Evolutionary conservation across 1,139 yeast genomes (phyloP).

Genomic region (Yamadazyma trypodendri): DNA sequence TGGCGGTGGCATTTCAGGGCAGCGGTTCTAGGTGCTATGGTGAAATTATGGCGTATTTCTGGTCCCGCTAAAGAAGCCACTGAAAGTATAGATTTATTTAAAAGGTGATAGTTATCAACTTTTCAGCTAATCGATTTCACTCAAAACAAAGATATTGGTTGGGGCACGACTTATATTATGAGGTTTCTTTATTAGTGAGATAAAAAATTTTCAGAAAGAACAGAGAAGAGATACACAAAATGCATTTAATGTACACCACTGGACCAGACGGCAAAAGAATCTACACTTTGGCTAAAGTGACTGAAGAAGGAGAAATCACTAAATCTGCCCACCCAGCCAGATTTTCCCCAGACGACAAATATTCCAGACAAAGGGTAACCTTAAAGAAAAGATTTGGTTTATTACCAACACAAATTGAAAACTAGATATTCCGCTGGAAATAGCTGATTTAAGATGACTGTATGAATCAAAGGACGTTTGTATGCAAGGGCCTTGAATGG

Average conservation of each 20-base stretch:
- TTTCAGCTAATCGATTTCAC: neutral
- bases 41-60: too few species aligned
- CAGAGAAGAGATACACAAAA: conserved; percentile 27
- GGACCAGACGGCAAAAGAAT: conserved; percentile 94
- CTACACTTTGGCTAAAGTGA: conserved; percentile 83
- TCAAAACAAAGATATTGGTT: conserved; percentile 3
- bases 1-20: conserved; percentile 29
- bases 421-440: neutral
- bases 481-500: too few species aligned
- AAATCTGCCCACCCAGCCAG: conserved; percentile 99
- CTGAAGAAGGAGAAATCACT: conserved; percentile 89
- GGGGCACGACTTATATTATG: conserved; percentile 3
- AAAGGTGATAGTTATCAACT: neutral
- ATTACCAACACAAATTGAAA: conserved; percentile 69
- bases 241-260: conserved; percentile 99
- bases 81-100: neutral
- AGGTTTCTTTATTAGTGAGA: neutral
- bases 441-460: neutral
- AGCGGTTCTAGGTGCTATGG: too few species aligned
- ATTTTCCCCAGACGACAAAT: conserved; percentile 98
- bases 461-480: too few species aligned
- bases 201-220: conserved; percentile 7
- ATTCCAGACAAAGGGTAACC: conserved; percentile 98
- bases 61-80: too few species aligned
- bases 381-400: conserved; percentile 91